Base-by-base conservation (phyloP, 2,329 filamentous ascomycete genomes). In the Ophiognomonia clavigignenti-juglandacearum region DNA sequence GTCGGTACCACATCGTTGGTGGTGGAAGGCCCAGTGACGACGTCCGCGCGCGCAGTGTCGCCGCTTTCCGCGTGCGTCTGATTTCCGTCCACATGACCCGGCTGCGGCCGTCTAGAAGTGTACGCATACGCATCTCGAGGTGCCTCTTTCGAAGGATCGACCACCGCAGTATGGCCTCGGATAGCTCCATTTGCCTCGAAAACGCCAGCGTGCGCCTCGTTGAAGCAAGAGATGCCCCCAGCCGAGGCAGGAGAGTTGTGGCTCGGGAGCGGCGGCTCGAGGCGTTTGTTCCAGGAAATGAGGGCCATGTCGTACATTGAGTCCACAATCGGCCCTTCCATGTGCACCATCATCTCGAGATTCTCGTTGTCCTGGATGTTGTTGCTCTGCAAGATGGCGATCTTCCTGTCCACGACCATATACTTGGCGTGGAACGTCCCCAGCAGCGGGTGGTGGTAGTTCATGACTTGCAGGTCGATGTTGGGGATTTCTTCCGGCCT, bases 341-440 rank as follows among this genome's bases (percentile, higher is more conserved):
- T 61, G 46, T 88, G 85, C 3, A 78, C 73, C 77, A 88, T 82
- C 86, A 92, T 90, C 63, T 92, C 87, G 46, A 90, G 51, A 54
- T 92, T 92, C 56, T 87, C 83, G 44, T 89, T 91, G 53, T 88
- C 82, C 62, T 82, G 74, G 41, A 91, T 85, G 57, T 91, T 92
- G 61, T 89, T 89, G 66, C 85, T 90, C 64, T 86, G 83, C 2
- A 91, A 61, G 1, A 87, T 68, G 0, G 78, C 86, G n/a, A 85
- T 71, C 52, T 77, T 79, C 6, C 86, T 74, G 61, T 92, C 87
- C 1, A 91, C 79, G 1, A 91, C 70, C 72, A 88, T 86, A 59
- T 85, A 89, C 59, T 92, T 92, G 52, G 81, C 73, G 57, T 91
- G 87, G 34, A 90, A 85, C 0, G 87, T 92, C 1, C 87, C 86